Conservation (phyloP, 2,329 filamentous ascomycete species). For the Cladophialophora yegresii region DNA sequence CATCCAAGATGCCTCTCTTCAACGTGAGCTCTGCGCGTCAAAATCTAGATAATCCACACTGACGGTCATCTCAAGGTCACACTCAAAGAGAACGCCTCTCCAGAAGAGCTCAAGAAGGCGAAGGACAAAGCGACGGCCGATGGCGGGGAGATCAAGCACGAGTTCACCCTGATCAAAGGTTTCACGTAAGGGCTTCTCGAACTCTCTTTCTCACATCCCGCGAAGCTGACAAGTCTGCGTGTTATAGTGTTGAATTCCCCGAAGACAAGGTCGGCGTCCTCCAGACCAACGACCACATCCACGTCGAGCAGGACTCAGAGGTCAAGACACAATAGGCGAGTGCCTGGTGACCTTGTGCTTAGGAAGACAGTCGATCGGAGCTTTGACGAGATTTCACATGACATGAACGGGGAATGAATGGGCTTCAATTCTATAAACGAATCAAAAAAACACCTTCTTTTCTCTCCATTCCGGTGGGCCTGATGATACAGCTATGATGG, state of each 20-base stretch:
- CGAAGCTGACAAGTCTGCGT: constrained; percentile 1
- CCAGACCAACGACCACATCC: constrained; percentile 68
- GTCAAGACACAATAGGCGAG: constrained; percentile 68
- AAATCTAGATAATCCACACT: not conserved
- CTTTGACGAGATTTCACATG: not conserved
- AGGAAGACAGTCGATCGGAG: not conserved
- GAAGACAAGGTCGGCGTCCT: constrained; percentile 68
- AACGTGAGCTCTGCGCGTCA: constrained; percentile 40
- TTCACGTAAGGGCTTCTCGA: constrained; percentile 70
- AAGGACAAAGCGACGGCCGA: constrained; percentile 74
- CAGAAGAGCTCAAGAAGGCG: constrained; percentile 67
- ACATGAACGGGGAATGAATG: not conserved
- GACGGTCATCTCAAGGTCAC: constrained; percentile 63
- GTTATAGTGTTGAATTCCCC: constrained; percentile 68
- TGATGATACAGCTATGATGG: constrained; percentile 4
- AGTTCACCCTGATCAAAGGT: constrained; percentile 85
- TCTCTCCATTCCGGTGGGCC: not conserved
- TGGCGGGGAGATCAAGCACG: constrained; percentile 80
- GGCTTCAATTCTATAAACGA: constrained; percentile 5
- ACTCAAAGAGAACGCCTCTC: constrained; percentile 69
- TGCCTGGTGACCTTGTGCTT: constrained; percentile 1
- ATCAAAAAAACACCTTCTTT: constrained; percentile 1
- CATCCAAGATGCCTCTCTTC: constrained; percentile 44
- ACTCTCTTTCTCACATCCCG: not conserved
- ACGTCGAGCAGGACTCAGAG: constrained; percentile 73